Evolutionary conservation across 2,329 filamentous ascomycete species (phyloP).

Genomic region (Arthrobotrys iridis): DNA sequence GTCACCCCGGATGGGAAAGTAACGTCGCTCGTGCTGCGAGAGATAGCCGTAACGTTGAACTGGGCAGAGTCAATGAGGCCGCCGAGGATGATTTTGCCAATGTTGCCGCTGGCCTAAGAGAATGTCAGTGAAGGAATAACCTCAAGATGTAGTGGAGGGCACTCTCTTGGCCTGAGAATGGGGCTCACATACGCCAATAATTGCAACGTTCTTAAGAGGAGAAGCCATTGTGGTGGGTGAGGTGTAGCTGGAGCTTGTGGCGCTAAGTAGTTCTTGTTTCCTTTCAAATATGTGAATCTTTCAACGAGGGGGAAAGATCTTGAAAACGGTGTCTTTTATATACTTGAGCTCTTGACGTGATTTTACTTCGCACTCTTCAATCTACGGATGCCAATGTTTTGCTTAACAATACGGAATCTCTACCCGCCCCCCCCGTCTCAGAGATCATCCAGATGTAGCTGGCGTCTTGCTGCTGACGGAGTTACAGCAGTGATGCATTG

Average conservation of each 20-base stretch:
- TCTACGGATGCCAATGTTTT: neutral
- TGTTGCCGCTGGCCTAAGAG: neutral
- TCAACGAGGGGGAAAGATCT: neutral
- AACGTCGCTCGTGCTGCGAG: constrained; percentile 63
- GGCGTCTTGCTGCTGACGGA: neutral
- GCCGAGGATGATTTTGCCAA: neutral
- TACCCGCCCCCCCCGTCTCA: neutral
- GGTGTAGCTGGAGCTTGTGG: neutral
- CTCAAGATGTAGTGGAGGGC: neutral
- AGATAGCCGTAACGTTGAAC: constrained; percentile 66
- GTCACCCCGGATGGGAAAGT: constrained; percentile 61
- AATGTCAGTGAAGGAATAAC: neutral
- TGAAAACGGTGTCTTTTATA: neutral
- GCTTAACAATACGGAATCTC: neutral
- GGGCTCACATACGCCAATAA: neutral
- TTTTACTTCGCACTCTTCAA: neutral
- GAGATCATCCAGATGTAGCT: neutral
- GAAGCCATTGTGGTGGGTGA: neutral
- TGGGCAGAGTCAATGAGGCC: neutral
- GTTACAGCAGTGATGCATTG: neutral
- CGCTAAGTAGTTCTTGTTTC: neutral
- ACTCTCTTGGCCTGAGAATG: neutral
- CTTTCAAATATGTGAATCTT: neutral
- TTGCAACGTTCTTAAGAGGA: neutral
- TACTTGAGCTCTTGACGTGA: neutral